Evolutionary conservation across 495 filamentous ascomycete genomes (phyloP).

Genomic region (Articulospora tetracladia): DNA sequence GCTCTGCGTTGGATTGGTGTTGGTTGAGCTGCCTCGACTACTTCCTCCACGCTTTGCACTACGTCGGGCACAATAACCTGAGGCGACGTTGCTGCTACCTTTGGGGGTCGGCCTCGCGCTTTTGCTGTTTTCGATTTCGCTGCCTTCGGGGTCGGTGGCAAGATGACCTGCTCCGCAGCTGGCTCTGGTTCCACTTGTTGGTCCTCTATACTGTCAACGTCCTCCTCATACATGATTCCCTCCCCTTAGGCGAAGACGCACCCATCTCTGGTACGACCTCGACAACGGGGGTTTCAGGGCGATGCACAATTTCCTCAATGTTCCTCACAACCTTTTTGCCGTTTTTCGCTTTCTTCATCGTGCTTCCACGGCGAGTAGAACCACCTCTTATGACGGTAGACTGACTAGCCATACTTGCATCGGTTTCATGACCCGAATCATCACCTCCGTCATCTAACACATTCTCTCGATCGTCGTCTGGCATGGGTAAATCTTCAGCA

Average conservation of each 20-base stretch:
- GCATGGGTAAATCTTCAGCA: neutral
- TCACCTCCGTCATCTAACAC: neutral
- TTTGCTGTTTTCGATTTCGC: constrained; percentile 15
- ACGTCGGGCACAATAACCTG: constrained; percentile 11
- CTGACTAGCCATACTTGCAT: constrained; percentile 28
- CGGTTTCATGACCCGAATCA: constrained; percentile 34
- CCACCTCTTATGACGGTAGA: constrained; percentile 23
- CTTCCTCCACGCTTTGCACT: neutral
- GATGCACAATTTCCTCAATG: constrained; percentile 30
- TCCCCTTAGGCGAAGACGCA: constrained; percentile 17
- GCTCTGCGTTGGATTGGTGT: neutral
- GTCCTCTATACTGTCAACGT: constrained; percentile 17
- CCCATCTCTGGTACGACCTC: neutral
- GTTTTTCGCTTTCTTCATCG: constrained; percentile 41
- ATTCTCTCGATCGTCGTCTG: neutral
- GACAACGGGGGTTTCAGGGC: neutral
- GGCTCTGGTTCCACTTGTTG: constrained; percentile 9
- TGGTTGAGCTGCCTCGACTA: neutral
- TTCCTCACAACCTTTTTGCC: constrained; percentile 40
- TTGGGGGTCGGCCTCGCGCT: constrained; percentile 10
- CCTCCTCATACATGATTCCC: constrained; percentile 10
- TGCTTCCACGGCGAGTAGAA: constrained; percentile 23
- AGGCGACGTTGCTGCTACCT: constrained; percentile 17
- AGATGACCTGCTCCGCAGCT: neutral
- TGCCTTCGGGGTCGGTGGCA: constrained; percentile 7